Conservation (phyloP, 164 flowering plant genomes). For the Nelumbo lutea region DNA sequence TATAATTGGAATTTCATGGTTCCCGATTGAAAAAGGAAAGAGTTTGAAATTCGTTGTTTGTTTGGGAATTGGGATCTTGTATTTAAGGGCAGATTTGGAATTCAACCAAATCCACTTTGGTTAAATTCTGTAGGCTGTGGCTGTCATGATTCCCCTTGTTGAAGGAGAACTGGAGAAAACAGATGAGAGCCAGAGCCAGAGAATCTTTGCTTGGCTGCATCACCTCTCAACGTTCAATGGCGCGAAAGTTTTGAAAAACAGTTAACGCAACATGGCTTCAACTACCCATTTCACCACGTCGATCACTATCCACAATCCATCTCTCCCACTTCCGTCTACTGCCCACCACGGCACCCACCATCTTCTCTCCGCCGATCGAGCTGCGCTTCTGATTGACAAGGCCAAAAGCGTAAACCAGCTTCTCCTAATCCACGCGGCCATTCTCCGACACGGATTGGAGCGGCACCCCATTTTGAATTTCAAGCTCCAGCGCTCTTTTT, state of each 20-base stretch:
- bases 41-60: too few species aligned
- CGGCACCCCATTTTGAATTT: conserved; percentile 35
- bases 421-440: not conserved
- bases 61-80: too few species aligned
- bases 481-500: conserved; percentile 52
- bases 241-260: not conserved
- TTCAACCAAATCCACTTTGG: too few species aligned
- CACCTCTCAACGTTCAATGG: not conserved
- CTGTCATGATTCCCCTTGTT: too few species aligned
- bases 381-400: not conserved
- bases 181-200: too few species aligned
- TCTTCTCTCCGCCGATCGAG: not conserved
- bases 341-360: not conserved
- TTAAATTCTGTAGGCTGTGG: too few species aligned
- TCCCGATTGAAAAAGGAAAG: too few species aligned
- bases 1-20: too few species aligned
- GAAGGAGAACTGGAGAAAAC: too few species aligned
- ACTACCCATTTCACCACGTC: not conserved
- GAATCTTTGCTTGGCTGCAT: too few species aligned
- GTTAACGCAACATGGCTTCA: not conserved
- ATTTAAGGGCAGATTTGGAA: too few species aligned
- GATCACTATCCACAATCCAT: not conserved
- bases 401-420: not conserved
- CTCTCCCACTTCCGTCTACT: not conserved
- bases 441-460: not conserved